phyloP scores from a whole-genome alignment of 2,329 filamentous ascomycete genomes.

The Chaetomium strumarium region DNA sequence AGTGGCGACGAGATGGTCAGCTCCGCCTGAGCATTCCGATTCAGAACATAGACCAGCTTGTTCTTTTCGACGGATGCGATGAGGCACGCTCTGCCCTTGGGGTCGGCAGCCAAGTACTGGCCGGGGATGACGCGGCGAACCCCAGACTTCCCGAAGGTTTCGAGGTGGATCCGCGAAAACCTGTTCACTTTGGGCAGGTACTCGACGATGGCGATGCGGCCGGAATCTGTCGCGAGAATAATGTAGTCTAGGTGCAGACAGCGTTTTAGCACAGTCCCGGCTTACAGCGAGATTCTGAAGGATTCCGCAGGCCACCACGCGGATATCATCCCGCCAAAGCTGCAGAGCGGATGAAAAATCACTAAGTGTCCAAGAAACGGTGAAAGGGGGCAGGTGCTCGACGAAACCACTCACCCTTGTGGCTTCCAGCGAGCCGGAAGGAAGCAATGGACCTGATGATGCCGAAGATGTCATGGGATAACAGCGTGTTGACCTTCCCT shows the following conservation, averaged over 20 bases:
- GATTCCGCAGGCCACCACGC: slow-evolving; percentile 11
- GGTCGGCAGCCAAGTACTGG: slow-evolving; percentile 92
- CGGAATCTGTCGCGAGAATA: slow-evolving; percentile 91
- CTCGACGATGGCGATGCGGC: slow-evolving; percentile 88
- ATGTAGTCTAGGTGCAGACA: slow-evolving; percentile 68
- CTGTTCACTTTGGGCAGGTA: slow-evolving; percentile 81
- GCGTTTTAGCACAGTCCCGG: slow-evolving; percentile 25
- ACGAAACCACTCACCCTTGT: slow-evolving; percentile 71
- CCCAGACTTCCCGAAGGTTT: slow-evolving; percentile 97
- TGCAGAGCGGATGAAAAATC: slow-evolving; percentile 48
- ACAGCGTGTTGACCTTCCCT: slow-evolving; percentile 77
- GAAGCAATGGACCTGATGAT: slow-evolving; percentile 86
- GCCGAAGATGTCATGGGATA: slow-evolving; percentile 92
- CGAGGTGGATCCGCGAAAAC: slow-evolving; percentile 84
- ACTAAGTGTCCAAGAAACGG: slow-evolving; percentile 58
- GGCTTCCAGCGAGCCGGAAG: slow-evolving; percentile 88
- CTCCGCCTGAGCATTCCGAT: slow-evolving; percentile 89
- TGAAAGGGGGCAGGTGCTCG: slow-evolving; percentile 10
- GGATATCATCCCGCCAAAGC: slow-evolving; percentile 20
- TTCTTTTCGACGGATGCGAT: slow-evolving; percentile 97
- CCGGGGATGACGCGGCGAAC: slow-evolving; percentile 89
- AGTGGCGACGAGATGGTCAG: slow-evolving; percentile 95
- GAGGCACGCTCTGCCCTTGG: slow-evolving; percentile 90
- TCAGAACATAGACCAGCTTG: slow-evolving; percentile 97
- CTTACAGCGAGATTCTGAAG: slow-evolving; percentile 19